Percentiles rank a stretch among this genome's conserved stretches.
Conservation (phyloP, 257 asterid genomes). For the Gynochthodes officinalis region DNA sequence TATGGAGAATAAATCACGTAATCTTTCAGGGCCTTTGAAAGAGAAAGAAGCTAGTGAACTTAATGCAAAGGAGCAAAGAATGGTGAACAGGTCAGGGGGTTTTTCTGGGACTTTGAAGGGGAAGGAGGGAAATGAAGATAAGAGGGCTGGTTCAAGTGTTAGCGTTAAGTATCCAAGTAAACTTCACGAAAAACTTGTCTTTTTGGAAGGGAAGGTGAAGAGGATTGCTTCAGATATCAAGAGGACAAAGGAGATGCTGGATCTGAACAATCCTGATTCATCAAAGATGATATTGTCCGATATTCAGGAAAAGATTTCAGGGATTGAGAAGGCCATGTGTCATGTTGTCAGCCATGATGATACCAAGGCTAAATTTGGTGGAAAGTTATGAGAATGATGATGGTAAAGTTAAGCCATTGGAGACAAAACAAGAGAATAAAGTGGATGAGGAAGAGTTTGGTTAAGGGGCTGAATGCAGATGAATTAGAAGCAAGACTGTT, state of each 20-base stretch:
- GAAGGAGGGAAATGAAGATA: slow-evolving; percentile 30
- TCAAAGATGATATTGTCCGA: slow-evolving; percentile 59
- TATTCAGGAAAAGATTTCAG: slow-evolving; percentile 70
- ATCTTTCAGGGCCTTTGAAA: slow-evolving; percentile 15
- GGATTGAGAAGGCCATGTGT: slow-evolving; percentile 75
- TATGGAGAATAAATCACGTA: slow-evolving; percentile 24
- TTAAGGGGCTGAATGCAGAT: slow-evolving; percentile 53
- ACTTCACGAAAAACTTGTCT: slow-evolving; percentile 74
- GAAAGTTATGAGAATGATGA: slow-evolving; percentile 23
- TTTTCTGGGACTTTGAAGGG: slow-evolving; percentile 23
- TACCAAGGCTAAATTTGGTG: slow-evolving; percentile 18
- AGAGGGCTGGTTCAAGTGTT: slow-evolving; percentile 11
- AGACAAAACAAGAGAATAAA: slow-evolving; percentile 17
- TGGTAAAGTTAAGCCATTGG: slow-evolving; percentile 14
- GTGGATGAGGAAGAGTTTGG: slow-evolving; percentile 33
- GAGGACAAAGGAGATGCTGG: slow-evolving; percentile 71
- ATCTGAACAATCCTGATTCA: slow-evolving; percentile 57
- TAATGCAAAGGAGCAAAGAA: slow-evolving; percentile 17
- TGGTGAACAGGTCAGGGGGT: slow-evolving; percentile 26
- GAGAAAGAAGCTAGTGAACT: slow-evolving; percentile 22
- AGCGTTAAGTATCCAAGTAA: slow-evolving; percentile 51
- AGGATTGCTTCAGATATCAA: slow-evolving; percentile 75
- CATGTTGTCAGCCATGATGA: slow-evolving; percentile 38
- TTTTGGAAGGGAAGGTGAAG: slow-evolving; percentile 78
- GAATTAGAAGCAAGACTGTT: slow-evolving; percentile 63